These are phyloP conservation scores for Epichloe bromicola DNA, from an alignment of 2,329 filamentous ascomycete species.

Conservation along the genomic window DNA sequence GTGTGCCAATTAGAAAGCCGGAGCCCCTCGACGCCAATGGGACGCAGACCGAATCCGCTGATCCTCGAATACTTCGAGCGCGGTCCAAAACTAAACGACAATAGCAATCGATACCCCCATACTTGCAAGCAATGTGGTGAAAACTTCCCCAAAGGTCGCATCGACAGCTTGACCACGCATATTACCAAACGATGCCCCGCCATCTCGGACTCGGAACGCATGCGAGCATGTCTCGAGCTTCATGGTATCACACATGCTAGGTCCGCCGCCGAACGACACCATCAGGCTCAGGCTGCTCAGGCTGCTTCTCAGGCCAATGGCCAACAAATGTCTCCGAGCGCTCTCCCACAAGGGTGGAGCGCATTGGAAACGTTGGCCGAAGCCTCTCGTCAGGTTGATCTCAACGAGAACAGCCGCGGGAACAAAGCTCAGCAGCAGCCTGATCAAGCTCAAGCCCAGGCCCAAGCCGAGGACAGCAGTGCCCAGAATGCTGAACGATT, in stretches of 20 bases:
- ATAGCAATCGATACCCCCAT: conserved; percentile 83
- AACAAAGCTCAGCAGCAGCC: conserved; percentile 22
- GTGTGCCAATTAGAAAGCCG: conserved; percentile 8
- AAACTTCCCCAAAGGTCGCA: conserved; percentile 79
- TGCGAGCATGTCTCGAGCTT: conserved; percentile 60
- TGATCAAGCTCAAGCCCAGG: conserved; percentile 14
- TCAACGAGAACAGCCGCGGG: conserved; percentile 46
- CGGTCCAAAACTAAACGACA: conserved; percentile 74
- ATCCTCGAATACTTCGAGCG: conserved; percentile 83
- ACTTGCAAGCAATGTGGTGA: conserved; percentile 82
- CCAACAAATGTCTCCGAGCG: conserved; percentile 14
- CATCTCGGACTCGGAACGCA: conserved; percentile 59
- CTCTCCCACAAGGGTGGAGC: conserved; percentile 52
- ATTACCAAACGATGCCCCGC: conserved; percentile 78
- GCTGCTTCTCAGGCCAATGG: conserved; percentile 14
- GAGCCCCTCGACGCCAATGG: conserved; percentile 40
- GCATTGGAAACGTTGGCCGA: conserved; percentile 79
- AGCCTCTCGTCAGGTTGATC: conserved; percentile 68
- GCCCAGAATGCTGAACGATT: conserved; percentile 25
- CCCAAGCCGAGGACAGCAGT: conserved; percentile 13
- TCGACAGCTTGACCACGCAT: conserved; percentile 70
- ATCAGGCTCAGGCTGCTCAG: conserved; percentile 6
- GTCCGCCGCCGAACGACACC: conserved; percentile 18
- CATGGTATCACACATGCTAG: conserved; percentile 51
- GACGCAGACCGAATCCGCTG: conserved; percentile 69